Conservation (phyloP, 768 basidiomycete genomes). For the Kwoniella dendrophila region DNA sequence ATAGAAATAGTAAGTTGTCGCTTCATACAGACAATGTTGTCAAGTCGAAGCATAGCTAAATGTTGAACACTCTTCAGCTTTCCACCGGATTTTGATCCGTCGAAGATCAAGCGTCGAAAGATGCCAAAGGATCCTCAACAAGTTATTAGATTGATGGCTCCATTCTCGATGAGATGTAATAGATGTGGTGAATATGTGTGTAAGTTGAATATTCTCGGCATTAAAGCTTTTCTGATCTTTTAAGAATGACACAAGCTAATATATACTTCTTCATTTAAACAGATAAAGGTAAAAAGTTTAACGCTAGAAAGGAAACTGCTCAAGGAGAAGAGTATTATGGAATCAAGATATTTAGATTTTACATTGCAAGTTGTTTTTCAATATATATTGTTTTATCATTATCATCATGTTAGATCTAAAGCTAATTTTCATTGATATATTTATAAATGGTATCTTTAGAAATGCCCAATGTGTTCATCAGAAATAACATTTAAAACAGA, state of each 20-base stretch:
- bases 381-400: not conserved
- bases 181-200: constrained; percentile 94
- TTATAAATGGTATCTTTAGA: constrained; percentile 58
- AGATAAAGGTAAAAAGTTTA: constrained; percentile 99
- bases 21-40: not conserved
- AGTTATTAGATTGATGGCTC: constrained; percentile 98
- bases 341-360: constrained; percentile 68
- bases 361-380: constrained; percentile 41
- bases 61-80: constrained; percentile 58
- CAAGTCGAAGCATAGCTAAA: not conserved
- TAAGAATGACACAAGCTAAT: not conserved
- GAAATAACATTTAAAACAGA: constrained; percentile 99
- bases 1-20: constrained; percentile 33
- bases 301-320: constrained; percentile 97
- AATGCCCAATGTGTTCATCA: constrained; percentile 86
- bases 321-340: constrained; percentile 97
- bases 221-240: not conserved
- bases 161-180: constrained; percentile 86
- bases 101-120: constrained; percentile 88
- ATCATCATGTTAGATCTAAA: not conserved
- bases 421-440: not conserved
- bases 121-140: constrained; percentile 93
- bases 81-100: constrained; percentile 97
- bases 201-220: no score
- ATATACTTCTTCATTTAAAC: not conserved